Evolutionary conservation across 768 basidiomycete species (phyloP).

Genomic region (Leccinum variicolor): DNA sequence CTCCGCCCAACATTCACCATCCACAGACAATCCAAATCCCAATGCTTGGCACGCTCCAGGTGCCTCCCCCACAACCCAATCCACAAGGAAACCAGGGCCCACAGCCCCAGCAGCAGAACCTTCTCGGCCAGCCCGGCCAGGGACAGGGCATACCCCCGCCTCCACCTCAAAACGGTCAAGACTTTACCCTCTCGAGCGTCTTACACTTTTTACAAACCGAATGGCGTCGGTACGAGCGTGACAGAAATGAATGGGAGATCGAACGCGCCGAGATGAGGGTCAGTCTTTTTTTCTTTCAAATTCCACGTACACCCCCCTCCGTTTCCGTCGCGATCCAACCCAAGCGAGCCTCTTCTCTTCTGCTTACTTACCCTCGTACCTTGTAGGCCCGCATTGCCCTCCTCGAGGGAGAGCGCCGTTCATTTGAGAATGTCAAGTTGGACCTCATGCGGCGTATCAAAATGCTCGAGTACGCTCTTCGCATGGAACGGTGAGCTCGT

Average conservation of each 20-base stretch:
- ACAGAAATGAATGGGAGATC: conserved; percentile 99
- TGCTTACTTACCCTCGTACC: conserved; percentile 11
- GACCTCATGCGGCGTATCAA: conserved; percentile 96
- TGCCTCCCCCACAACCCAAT: conserved; percentile 50
- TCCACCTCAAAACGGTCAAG: conserved; percentile 83
- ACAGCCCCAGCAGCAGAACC: conserved; percentile 54
- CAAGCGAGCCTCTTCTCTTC: not conserved
- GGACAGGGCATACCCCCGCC: conserved; percentile 64
- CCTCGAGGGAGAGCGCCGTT: conserved; percentile 93
- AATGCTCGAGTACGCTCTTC: conserved; percentile 97
- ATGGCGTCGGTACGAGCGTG: conserved; percentile 96
- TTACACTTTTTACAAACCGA: conserved; percentile 98
- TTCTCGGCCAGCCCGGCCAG: conserved; percentile 52
- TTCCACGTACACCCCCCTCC: not conserved
- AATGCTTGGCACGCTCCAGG: conserved; percentile 74
- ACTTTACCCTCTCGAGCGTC: conserved; percentile 90
- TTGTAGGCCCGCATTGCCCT: conserved; percentile 91
- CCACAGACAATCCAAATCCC: conserved; percentile 49
- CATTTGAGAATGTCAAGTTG: conserved; percentile 94
- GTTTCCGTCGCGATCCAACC: not conserved
- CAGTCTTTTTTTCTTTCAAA: conserved; percentile 32
- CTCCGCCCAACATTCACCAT: conserved; percentile 34
- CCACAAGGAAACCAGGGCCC: conserved; percentile 35
- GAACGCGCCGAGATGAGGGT: conserved; percentile 99
- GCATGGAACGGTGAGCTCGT: conserved; percentile 81